Evolutionary conservation across 2,329 filamentous ascomycete species (phyloP), one percentile per base, ranked within the genome.

Genomic region (Cercospora citrullina): DNA sequence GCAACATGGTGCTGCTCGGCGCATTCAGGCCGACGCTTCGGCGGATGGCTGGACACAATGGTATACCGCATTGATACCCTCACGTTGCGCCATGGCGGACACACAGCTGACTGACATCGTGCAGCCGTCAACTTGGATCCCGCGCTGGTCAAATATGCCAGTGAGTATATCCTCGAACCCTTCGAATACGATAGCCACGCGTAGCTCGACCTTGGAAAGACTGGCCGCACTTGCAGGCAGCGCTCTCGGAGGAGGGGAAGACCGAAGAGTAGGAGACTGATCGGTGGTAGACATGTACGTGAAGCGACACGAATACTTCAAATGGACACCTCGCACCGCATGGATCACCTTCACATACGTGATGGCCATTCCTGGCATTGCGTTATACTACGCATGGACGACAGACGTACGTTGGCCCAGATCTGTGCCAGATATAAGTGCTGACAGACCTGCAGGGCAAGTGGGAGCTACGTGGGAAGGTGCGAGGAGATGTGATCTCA

Each of bases 261-360:
- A 14, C 66, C 23, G 62, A 55, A 45, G 16, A 36, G 16, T 48
- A 62, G 66, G 53, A 26, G 39, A 65, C 64, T 71, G 51, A 72
- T 64, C 21, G 45, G n/a, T 28, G 45, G 75, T 76, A 97, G 94
- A 91, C 80, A 91, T 97, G 89, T 88, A 87, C 77, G 84, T 87
- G 77, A 93, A 92, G 84, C 91, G 95, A 73, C 90, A 94, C 87
- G 93, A 93, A 83, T 97, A 92, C 87, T 99, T 98, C 87, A 88
- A 93, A 81, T 98, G 93, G 92, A 98, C 91, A 39, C 87, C 89
- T 63, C 87, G 91, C 77, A 96, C 93, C 57, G 93, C 92, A 31
- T 89, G 87, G 83, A 81, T 97, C 76, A 89, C 90, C 4, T 88
- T 97, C 78, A 84, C 90, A 72, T 97, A 94, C 81, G 86, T 91